Conservation (phyloP, 164 flowering plant genomes). For the Stephania japonica region DNA sequence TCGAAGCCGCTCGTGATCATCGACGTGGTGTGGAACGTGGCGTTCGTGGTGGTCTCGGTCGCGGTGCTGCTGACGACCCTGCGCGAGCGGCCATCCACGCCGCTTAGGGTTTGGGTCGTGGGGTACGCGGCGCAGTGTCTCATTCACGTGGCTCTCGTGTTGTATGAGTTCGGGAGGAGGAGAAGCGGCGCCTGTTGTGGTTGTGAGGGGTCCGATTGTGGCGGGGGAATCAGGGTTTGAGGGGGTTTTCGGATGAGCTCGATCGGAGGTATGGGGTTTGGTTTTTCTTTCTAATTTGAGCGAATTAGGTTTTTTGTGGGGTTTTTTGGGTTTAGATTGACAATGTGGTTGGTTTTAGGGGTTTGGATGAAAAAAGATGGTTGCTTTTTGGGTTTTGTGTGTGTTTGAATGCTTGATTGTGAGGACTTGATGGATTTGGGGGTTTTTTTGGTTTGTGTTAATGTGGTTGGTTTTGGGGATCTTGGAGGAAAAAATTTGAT, state of each 20-base stretch:
- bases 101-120: conserved; percentile 56
- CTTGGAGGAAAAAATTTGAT: neutral
- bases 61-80: conserved; percentile 33
- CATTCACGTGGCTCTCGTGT: conserved; percentile 56
- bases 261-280: conserved; percentile 19
- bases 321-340: neutral
- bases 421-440: neutral
- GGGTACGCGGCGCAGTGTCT: conserved; percentile 66
- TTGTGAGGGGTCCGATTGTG: neutral
- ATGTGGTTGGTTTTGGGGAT: neutral
- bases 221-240: conserved; percentile 6
- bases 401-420: neutral
- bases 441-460: neutral
- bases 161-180: conserved; percentile 31
- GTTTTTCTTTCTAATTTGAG: neutral
- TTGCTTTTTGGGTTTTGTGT: neutral
- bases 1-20: conserved; percentile 47
- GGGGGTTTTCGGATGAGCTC: conserved; percentile 11
- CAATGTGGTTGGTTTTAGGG: neutral
- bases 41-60: conserved; percentile 44
- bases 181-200: neutral
- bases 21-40: conserved; percentile 60
- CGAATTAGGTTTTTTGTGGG: neutral
- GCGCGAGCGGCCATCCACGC: conserved; percentile 48
- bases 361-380: neutral